Conservation (phyloP, 2,329 filamentous ascomycete species). For the Neonectria sp. region DNA sequence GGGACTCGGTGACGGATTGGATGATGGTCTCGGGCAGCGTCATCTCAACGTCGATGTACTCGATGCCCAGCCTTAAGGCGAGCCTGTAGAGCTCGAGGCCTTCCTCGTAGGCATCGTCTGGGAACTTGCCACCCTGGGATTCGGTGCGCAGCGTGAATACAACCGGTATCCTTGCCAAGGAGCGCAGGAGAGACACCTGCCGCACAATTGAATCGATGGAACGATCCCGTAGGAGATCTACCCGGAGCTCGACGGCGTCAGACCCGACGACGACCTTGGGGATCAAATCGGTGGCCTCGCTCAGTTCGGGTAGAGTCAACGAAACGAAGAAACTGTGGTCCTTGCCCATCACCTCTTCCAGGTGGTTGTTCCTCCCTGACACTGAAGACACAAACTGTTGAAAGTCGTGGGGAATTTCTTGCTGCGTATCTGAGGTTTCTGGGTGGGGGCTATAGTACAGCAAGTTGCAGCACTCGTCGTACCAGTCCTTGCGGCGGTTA, state of each 20-base stretch:
- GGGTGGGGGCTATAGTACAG: conserved; percentile 88
- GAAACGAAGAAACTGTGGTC: conserved; percentile 93
- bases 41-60: conserved; percentile 95
- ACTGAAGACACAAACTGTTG: conserved; percentile 57
- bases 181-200: conserved; percentile 85
- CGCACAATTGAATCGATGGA: conserved; percentile 83
- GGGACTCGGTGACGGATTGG: conserved; percentile 74
- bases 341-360: conserved; percentile 60
- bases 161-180: conserved; percentile 80
- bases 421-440: conserved; percentile 44
- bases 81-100: conserved; percentile 82
- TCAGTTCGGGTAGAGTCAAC: conserved; percentile 84
- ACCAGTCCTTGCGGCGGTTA: conserved; percentile 89
- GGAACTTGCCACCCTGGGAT: conserved; percentile 90
- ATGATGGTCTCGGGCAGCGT: conserved; percentile 85
- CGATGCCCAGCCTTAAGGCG: conserved; percentile 86
- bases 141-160: conserved; percentile 93
- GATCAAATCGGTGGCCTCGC: conserved; percentile 74
- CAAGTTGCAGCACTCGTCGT: conserved; percentile 92
- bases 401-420: conserved; percentile 54
- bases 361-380: conserved; percentile 63
- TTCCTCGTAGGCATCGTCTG: conserved; percentile 80
- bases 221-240: conserved; percentile 87
- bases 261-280: conserved; percentile 84
- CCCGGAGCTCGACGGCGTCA: conserved; percentile 94